Base-by-base conservation (phyloP, 2,329 filamentous ascomycete species). In the Paramyrothecium roridum region DNA sequence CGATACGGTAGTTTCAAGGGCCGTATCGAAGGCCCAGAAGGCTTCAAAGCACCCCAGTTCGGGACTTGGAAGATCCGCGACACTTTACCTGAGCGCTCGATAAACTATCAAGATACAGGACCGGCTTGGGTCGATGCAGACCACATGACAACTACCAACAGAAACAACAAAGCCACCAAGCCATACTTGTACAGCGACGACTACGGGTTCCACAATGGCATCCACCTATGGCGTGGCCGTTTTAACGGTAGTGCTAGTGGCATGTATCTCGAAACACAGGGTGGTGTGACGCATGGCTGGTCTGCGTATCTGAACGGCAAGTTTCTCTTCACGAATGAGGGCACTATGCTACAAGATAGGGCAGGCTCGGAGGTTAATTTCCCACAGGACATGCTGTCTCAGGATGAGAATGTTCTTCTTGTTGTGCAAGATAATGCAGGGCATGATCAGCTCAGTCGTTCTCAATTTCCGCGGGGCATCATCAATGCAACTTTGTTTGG, bases 351-450 rank as follows among this genome's bases (percentile, higher is more conserved):
- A 82, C 63, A 64, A 71, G 46, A 80, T n/a, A 7, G 46, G 46
- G 13, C n/a, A n/a, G n/a, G 46, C 13, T 13, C 46, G 8, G 46
- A 3, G 16, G 22, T 16, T n/a, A 22, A 21, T 48, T 48, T 22
- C 19, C 19, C 19, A 48, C 8, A 8, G 46, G n/a, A 48, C 13
- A 81, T 50, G 74, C 73, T 3, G 79, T 76, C 2, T 60, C 83
- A 71, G 1, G 64, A 61, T 1, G 59, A 74, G 0, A 82, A 83
- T 54, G 66, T 80, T 2, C 70, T 85, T 7, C 75, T 84, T n/a
- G 68, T 85, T 3, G 70, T 85, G 22, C 80, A 84, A 66, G 81
- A 87, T 61, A 78, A 86, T 68, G 83, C 80, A 19, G 84, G 84
- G 11, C 81, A 86, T 62, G 83, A 85, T 51, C 74, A 82, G 23